phyloP scores from a whole-genome alignment of 768 basidiomycete genomes.

The Kwoniella bestiolae region DNA sequence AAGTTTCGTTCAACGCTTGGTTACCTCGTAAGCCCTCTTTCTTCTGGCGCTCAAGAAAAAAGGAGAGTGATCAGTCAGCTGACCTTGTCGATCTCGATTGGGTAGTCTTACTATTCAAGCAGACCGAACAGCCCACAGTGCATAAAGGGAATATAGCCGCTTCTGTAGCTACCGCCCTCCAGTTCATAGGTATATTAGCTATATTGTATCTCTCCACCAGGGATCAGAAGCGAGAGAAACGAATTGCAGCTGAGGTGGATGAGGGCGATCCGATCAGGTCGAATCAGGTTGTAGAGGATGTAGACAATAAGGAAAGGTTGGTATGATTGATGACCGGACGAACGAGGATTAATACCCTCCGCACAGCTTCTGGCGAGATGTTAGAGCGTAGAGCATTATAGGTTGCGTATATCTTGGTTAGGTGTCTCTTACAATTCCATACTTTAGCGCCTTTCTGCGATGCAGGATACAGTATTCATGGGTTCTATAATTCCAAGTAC shows the following conservation, averaged over 20 bases:
- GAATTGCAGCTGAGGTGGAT: not conserved
- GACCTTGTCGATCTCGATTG: not conserved
- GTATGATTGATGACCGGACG: not conserved
- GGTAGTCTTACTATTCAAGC: slow-evolving; percentile 29
- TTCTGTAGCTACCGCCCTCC: slow-evolving; percentile 21
- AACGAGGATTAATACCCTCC: not conserved
- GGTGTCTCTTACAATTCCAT: too few relatives aligned
- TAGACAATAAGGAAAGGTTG: not conserved
- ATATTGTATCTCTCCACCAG: slow-evolving; percentile 23
- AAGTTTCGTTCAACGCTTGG: slow-evolving; percentile 34
- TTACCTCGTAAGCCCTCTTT: slow-evolving; percentile 20
- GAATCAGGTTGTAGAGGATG: not conserved
- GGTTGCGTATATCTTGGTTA: too few relatives aligned
- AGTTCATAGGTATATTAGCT: slow-evolving; percentile 5
- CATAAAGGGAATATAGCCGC: slow-evolving; percentile 33
- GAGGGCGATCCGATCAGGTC: not conserved
- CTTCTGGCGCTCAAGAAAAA: not conserved
- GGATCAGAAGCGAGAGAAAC: slow-evolving; percentile 10
- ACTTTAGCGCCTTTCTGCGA: too few relatives aligned
- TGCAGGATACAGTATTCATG: not conserved
- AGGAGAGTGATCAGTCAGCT: not conserved
- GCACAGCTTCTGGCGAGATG: too few relatives aligned
- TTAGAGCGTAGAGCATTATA: too few relatives aligned
- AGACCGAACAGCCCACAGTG: slow-evolving; percentile 28
- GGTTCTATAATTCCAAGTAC: slow-evolving; percentile 21